Evolutionary conservation across 352 stramenopile genomes (phyloP), one percentile per base, ranked within the genome.

Genomic region (Pythium chondricola): DNA sequence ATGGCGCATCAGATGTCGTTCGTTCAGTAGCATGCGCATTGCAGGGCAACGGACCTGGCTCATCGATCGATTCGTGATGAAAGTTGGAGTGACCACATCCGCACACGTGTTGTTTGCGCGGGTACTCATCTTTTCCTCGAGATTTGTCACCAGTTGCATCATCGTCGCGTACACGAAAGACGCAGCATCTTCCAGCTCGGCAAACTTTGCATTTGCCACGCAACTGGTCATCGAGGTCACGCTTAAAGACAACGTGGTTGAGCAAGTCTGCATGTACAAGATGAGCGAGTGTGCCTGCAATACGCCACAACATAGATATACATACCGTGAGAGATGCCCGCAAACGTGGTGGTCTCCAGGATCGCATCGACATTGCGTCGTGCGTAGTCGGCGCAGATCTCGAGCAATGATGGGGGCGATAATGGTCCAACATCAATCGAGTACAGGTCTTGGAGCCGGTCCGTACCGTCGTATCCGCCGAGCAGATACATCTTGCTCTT

Each of bases 401-500:
- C 72, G 9, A 85, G 58, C 13, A 93, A 45, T 8, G 81, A 89
- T 18, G 79, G 72, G 1, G 78, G 78, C 13, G 75, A 85, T 5
- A 88, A 61, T 2, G 76, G 64, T n/a, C 81, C 84, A 35, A 95
- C 81, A 43, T 93, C 77, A 35, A 95, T 85, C 33, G 79, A 74
- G 52, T 93, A 89, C 4, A 95, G 62, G 47, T 95, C 84, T 41
- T 93, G 83, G 1, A 95, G 63, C 24, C 84, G 67, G 37, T 95
- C 76, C 0, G 77, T 88, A 10, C 84, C 84, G 46, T 95, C 84
- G 57, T 93, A 95, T 40, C 84, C 84, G 20, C 84, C 84, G 0
- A 95, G 61, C 47, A 95, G 52, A 43, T 90, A 95, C 82, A 95
- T 95, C 41, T 85, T 81, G 47, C 69, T 90, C 10, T 41, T 48